Evolutionary conservation across 352 stramenopile species (phyloP), one percentile per base, ranked within the genome.

Genomic region (Phytophthora kernoviae): DNA sequence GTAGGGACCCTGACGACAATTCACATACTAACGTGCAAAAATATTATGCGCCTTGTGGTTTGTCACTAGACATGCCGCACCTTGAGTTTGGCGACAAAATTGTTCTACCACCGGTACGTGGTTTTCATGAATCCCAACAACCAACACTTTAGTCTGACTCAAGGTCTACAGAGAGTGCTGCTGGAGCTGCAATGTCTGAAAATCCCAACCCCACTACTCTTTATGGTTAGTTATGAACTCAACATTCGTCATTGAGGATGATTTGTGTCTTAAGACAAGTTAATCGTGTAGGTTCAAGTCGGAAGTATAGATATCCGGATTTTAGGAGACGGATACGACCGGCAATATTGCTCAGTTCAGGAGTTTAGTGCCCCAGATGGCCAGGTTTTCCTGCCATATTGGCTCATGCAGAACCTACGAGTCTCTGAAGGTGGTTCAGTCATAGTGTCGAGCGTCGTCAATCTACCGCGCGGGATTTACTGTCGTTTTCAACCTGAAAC

Each of bases 11-110:
- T 17, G 9, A n/a, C 9, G 33, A 39, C 30, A 17, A 8, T 39
- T 17, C 9, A n/a, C 33, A 39, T 39, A n/a, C 37, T 43, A 20
- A 11, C 26, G n/a, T 5, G 12, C 46, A n/a, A 12, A 6, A 2
- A 48, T 39, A 20, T 12, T 8, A 4, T 21, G n/a, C n/a, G n/a
- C n/a, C 46, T 41, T 9, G 11, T 11, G 12, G 54, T 46, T 42
- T 45, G 39, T 14, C 32, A 2, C 0, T 37, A 87, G 77, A 87
- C 36, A 88, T 87, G 74, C 75, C 73, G 5, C 63, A 76, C 17
- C 75, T 90, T 22, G 80, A 90, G 36, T 87, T 90, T 58, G 80
- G 80, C 12, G 80, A 88, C 65, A 90, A 87, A 53, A 65, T 84
- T 42, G 64, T 90, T 22, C 45, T 90, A 2, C 80, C 80, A 11